Conservation (phyloP, 768 basidiomycete species). For the Leccinum incarnatum region DNA sequence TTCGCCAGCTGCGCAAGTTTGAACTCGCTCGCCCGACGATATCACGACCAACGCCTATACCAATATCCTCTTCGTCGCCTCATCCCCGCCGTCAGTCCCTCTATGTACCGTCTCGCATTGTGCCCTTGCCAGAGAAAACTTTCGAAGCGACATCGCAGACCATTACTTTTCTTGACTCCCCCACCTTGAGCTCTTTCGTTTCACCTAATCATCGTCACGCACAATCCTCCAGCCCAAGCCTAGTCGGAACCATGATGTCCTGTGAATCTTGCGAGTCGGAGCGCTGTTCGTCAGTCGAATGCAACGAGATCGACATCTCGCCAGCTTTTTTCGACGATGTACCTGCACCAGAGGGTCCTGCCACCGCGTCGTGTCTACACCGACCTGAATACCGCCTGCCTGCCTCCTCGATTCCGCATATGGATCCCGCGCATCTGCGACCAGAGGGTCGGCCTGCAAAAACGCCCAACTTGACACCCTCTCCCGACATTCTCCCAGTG, state of each 20-base stretch:
- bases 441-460: slow-evolving; percentile 1
- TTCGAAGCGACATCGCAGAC: not conserved
- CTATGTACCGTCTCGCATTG: slow-evolving; percentile 7
- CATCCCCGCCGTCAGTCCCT: not conserved
- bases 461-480: not conserved
- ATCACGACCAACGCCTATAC: slow-evolving; percentile 37
- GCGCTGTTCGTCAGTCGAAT: slow-evolving; percentile 12
- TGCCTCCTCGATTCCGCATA: slow-evolving; percentile 18
- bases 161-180: slow-evolving; percentile 12
- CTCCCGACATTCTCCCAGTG: not conserved
- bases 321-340: slow-evolving; percentile 44
- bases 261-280: slow-evolving; percentile 22
- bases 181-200: slow-evolving; percentile 5
- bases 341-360: slow-evolving; percentile 44
- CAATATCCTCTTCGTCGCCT: slow-evolving; percentile 4
- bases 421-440: slow-evolving; percentile 18
- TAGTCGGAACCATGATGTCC: not conserved
- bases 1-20: slow-evolving; percentile 74
- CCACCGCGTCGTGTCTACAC: slow-evolving; percentile 38
- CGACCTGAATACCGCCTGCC: slow-evolving; percentile 26
- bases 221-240: slow-evolving; percentile 10
- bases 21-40: slow-evolving; percentile 71
- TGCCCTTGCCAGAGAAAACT: slow-evolving; percentile 6
- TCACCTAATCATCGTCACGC: not conserved
- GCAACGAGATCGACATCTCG: slow-evolving; percentile 36